Conservation (phyloP, 768 basidiomycete genomes). For the Sporobolomyces roseus region DNA sequence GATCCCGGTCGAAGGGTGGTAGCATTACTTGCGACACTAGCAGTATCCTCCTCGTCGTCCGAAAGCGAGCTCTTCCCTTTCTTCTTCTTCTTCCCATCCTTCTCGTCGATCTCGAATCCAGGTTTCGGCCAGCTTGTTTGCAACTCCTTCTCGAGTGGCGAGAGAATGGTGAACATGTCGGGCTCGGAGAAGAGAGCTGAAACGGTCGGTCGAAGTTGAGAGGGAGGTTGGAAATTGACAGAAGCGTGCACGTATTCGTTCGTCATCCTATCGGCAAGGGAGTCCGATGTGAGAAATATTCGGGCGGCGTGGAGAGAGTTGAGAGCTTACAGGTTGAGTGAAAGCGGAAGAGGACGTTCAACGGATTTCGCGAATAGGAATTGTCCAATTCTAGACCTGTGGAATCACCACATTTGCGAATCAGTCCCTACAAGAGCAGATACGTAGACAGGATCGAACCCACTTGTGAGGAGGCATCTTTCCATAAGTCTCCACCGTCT, state of each 20-base stretch:
- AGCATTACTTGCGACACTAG: too few relatives aligned
- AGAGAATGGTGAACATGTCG: background rate
- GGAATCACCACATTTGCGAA: too few relatives aligned
- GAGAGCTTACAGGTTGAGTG: background rate
- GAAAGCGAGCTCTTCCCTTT: background rate
- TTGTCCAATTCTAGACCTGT: slow-evolving; percentile 9
- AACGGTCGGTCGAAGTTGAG: slow-evolving; percentile 40
- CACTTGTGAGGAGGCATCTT: slow-evolving; percentile 21
- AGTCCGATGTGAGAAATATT: background rate
- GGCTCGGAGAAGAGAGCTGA: background rate
- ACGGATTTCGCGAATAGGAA: slow-evolving; percentile 5
- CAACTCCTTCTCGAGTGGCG: slow-evolving; percentile 1
- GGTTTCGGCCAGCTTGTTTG: background rate
- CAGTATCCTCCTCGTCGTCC: background rate
- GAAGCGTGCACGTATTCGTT: slow-evolving; percentile 12
- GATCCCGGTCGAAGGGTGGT: slow-evolving; percentile 1
- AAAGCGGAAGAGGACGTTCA: background rate
- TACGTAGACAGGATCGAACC: background rate
- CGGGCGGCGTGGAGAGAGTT: background rate
- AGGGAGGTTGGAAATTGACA: background rate
- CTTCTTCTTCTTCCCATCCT: background rate
- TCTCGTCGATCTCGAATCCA: background rate
- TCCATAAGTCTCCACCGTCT: slow-evolving; percentile 7
- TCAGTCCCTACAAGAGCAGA: background rate
- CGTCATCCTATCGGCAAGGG: background rate